A percentile compares a stretch with the other conserved stretches of the same genome.
Evolutionary conservation across 441 rosid species (phyloP).

Genomic region (Arabidopsis lyrata): DNA sequence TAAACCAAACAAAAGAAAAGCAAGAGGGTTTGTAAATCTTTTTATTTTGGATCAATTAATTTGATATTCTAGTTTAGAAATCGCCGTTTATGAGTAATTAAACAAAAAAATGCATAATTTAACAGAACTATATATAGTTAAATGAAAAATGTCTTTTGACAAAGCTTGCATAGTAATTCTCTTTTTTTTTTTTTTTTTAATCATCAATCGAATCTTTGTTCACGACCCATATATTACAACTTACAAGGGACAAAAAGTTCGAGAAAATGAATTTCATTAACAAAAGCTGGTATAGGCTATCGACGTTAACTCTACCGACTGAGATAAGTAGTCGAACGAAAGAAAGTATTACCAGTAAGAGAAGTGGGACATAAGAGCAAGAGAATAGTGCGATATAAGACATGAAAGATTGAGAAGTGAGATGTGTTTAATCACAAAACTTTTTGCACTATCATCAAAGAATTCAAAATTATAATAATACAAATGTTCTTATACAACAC

Average conservation of each 20-base stretch:
- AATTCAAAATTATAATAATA: not conserved
- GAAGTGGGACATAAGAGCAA: not conserved
- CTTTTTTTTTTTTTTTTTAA: no score
- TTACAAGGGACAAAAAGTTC: not conserved
- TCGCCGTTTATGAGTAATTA: not conserved
- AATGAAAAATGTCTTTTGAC: not conserved
- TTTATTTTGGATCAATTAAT: not conserved
- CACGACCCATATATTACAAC: no score
- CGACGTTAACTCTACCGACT: not conserved
- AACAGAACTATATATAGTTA: not conserved
- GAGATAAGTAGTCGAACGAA: not conserved
- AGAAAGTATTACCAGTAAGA: not conserved
- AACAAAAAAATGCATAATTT: not conserved
- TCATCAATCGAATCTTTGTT: no score
- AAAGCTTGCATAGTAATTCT: not conserved
- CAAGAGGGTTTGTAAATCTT: not conserved
- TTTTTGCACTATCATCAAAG: not conserved
- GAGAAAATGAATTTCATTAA: not conserved
- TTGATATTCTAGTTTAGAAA: not conserved
- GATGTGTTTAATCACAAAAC: not conserved
- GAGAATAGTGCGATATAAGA: not conserved
- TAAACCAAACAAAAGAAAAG: not conserved
- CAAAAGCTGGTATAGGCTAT: not conserved
- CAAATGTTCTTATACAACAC: not conserved
- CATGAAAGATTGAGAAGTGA: not conserved